Conservation (phyloP, 305 asterid genomes). For the Petunia hybrid region DNA sequence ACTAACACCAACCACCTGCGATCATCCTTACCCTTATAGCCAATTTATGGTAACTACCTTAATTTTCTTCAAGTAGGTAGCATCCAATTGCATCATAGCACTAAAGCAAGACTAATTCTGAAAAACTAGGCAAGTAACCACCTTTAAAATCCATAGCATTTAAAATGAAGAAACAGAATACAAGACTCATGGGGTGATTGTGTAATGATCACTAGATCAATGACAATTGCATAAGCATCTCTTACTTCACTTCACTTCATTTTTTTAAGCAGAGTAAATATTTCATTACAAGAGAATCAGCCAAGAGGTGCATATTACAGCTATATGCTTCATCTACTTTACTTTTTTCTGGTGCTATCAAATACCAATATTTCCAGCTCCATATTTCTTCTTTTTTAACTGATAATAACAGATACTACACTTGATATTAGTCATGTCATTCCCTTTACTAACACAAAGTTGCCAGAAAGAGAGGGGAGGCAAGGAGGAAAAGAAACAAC, state of each 20-base stretch:
- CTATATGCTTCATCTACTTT: background rate
- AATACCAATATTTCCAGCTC: background rate
- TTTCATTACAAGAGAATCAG: too few species aligned
- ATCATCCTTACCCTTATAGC: background rate
- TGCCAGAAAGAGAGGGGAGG: background rate
- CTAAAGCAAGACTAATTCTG: constrained; percentile 16
- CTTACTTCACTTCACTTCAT: background rate
- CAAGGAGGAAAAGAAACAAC: background rate
- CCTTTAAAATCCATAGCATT: background rate
- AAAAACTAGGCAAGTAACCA: background rate
- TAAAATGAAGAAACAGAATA: constrained; percentile 10
- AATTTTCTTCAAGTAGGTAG: background rate
- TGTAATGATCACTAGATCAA: background rate
- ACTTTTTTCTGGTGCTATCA: constrained; percentile 4
- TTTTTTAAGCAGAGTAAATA: too few species aligned
- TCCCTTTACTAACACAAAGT: background rate
- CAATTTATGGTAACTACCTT: background rate
- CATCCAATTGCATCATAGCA: background rate
- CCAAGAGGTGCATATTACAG: too few species aligned
- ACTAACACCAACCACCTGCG: constrained; percentile 13
- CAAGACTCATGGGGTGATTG: background rate
- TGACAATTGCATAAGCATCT: background rate
- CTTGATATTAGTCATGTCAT: background rate
- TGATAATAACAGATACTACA: too few species aligned
- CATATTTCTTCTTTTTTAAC: constrained; percentile 3